Percentiles rank a stretch among this genome's conserved stretches.
Conservation (phyloP, 2,329 filamentous ascomycete species). For the Plectosphaerella cucumerina region DNA sequence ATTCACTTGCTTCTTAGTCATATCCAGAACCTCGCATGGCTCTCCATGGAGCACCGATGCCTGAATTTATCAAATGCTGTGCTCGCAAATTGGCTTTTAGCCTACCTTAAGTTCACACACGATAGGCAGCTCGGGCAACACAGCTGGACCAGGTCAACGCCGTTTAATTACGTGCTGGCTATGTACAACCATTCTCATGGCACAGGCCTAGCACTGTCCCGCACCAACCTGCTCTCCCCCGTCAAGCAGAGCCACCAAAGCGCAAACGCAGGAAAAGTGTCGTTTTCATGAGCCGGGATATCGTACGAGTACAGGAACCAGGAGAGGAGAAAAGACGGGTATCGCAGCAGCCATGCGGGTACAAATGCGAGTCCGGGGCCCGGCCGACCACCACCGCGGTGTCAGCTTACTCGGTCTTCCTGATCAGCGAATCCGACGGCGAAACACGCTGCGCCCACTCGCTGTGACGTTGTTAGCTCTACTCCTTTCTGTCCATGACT, state of each 20-base stretch:
- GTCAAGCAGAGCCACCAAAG: slow-evolving; percentile 8
- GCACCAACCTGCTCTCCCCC: neutral
- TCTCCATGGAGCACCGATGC: no score
- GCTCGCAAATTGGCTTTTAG: no score
- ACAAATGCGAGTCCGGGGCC: neutral
- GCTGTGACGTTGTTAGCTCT: slow-evolving; percentile 32
- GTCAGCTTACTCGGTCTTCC: slow-evolving; percentile 38
- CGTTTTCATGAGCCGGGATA: slow-evolving; percentile 10
- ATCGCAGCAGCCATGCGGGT: slow-evolving; percentile 11
- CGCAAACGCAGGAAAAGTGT: slow-evolving; percentile 7
- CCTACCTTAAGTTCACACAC: no score
- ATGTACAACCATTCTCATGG: slow-evolving; percentile 8
- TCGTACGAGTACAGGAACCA: slow-evolving; percentile 10
- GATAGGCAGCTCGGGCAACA: no score
- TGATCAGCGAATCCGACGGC: slow-evolving; percentile 58
- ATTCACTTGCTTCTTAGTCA: no score
- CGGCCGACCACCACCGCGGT: no score
- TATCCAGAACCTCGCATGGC: no score
- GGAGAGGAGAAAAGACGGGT: slow-evolving; percentile 14
- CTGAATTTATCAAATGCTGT: no score
- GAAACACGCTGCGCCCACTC: slow-evolving; percentile 66
- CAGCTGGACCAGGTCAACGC: neutral
- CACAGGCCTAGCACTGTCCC: neutral
- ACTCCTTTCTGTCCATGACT: slow-evolving; percentile 2
- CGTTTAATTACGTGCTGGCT: slow-evolving; percentile 2